These are phyloP conservation scores for Mollisiaceae sp. DNA, from an alignment of 2,329 filamentous ascomycete genomes.

Conservation along the genomic window DNA sequence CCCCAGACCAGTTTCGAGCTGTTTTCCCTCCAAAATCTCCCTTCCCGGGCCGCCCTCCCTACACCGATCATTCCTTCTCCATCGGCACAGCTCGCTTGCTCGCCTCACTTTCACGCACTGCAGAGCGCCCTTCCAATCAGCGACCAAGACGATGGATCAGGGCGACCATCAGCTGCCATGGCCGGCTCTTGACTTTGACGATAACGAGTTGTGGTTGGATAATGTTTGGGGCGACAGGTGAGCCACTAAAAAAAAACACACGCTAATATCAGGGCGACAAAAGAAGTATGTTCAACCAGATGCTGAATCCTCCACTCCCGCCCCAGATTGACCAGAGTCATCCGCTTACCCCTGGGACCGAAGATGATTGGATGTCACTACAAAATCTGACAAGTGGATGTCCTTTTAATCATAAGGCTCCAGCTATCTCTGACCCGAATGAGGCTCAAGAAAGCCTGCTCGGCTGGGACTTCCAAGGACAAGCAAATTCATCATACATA, in stretches of 20 bases:
- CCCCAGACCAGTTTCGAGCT: slow-evolving; percentile 7
- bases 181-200: slow-evolving; percentile 8
- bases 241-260: slow-evolving; percentile 26
- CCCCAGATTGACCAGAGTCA: neutral
- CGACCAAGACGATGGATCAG: slow-evolving; percentile 26
- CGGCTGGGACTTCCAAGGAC: neutral
- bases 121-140: slow-evolving; percentile 12
- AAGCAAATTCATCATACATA: neutral
- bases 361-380: neutral
- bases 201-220: slow-evolving; percentile 15
- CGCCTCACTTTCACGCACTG: slow-evolving; percentile 25
- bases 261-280: slow-evolving; percentile 22
- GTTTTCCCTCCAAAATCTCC: slow-evolving; percentile 16
- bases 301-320: no score
- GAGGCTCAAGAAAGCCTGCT: neutral
- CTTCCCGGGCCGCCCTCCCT: neutral
- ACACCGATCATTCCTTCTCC: neutral
- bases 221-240: slow-evolving; percentile 18
- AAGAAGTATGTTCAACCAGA: no score
- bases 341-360: neutral
- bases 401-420: neutral
- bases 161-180: slow-evolving; percentile 18
- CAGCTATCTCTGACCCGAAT: neutral
- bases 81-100: slow-evolving; percentile 20
- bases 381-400: neutral